Evolutionary conservation across 75 land plant species (phyloP).

Genomic region (Picea sitchensis): DNA sequence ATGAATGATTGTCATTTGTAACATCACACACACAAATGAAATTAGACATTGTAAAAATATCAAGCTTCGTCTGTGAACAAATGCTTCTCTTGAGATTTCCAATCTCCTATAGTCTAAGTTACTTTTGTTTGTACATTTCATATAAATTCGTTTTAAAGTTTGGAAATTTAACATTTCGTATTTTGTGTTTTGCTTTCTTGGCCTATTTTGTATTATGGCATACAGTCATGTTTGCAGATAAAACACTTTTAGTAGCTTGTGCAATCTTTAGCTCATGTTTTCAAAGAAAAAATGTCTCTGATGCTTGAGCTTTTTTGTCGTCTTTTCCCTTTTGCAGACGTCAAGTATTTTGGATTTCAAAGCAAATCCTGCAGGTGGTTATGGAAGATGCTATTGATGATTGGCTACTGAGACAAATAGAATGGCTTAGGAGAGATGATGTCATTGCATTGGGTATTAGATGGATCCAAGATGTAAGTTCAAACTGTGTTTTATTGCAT

Average conservation of each 20-base stretch:
- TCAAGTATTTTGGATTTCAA: constrained; percentile 97
- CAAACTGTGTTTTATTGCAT: background rate
- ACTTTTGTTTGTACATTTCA: too few species aligned
- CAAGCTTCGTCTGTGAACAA: background rate
- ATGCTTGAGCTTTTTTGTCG: background rate
- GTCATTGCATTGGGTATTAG: constrained; percentile 74
- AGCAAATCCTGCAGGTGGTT: constrained; percentile 86
- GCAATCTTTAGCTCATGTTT: background rate
- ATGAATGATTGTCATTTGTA: too few species aligned
- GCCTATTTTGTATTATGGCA: background rate
- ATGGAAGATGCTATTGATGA: constrained; percentile 99
- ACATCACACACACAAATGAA: too few species aligned
- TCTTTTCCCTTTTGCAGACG: constrained; percentile 46
- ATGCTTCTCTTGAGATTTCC: too few species aligned
- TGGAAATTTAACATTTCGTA: background rate
- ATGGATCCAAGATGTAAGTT: constrained; percentile 81
- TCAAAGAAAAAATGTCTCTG: background rate
- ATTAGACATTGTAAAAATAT: too few species aligned
- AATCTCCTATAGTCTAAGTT: background rate
- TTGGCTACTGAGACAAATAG: constrained; percentile 79
- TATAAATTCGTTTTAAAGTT: background rate
- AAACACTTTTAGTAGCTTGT: background rate
- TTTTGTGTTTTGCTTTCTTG: background rate
- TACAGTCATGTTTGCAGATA: background rate
- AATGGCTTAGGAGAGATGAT: constrained; percentile 85